A percentile compares a stretch with the other conserved stretches of the same genome.
phyloP scores from a whole-genome alignment of 192 early-diverging fungal genomes.

The Linnemannia hyalina region DNA sequence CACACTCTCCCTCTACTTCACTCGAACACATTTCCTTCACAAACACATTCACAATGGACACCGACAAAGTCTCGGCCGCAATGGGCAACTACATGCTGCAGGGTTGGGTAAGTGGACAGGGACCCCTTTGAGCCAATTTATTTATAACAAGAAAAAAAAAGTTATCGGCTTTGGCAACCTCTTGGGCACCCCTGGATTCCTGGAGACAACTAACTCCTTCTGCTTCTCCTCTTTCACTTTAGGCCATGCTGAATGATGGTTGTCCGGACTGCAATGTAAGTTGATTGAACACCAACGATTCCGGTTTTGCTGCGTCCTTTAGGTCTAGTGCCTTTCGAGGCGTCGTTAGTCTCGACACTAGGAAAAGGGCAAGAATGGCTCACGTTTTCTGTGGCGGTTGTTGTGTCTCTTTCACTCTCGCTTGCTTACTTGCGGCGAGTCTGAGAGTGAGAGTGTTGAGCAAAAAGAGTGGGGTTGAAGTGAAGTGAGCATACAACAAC shows the following conservation, averaged over 20 bases:
- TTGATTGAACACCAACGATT: background rate
- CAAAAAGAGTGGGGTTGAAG: background rate
- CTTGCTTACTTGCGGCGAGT: background rate
- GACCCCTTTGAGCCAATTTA: too few species aligned
- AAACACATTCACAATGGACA: slow-evolving; percentile 21
- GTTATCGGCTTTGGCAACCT: background rate
- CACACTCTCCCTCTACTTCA: background rate
- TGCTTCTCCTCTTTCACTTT: background rate
- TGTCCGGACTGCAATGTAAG: slow-evolving; percentile 55
- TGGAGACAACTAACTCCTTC: background rate
- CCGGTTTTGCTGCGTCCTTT: slow-evolving; percentile 3
- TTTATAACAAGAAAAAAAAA: background rate
- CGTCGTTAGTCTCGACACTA: slow-evolving; percentile 9
- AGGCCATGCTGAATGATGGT: slow-evolving; percentile 47
- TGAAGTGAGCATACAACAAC: background rate
- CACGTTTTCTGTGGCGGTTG: background rate
- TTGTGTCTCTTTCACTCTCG: background rate
- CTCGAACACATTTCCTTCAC: background rate
- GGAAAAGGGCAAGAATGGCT: background rate
- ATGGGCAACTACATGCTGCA: slow-evolving; percentile 54
- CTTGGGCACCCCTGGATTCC: too few species aligned
- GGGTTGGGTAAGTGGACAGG: slow-evolving; percentile 29
- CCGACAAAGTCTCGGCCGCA: slow-evolving; percentile 48
- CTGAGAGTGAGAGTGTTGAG: background rate
- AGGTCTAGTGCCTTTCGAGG: background rate